Base-by-base conservation (phyloP, 116 monocot genomes). In the Dioscorea cayenensis region DNA sequence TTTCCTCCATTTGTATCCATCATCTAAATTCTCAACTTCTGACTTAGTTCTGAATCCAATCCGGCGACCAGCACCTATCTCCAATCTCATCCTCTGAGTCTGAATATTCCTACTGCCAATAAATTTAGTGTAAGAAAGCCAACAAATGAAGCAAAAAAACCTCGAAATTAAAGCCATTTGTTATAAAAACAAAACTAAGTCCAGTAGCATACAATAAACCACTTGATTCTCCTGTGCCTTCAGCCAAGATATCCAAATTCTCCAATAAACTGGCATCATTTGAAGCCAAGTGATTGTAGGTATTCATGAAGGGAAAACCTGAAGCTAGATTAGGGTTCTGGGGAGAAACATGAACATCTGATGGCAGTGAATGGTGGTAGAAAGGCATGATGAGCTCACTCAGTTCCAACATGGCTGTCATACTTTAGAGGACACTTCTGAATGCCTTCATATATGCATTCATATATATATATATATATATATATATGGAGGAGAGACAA, bases 1-100 rank as follows among this genome's bases (percentile, higher is more conserved):
- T 69, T 82, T 82, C 73, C 82, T 77, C 82, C 82, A 82, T 69
- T 72, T 83, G 71, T 75, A 83, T 9, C 83, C 83, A 64, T 83
- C 83, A 35, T 72, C 67, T 71, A 83, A 67, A 10, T 78, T 63
- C 4, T 83, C 83, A 3, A 71, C 63, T 51, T 63, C 67, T 8
- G 83, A 83, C 65, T 67, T 78, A 19, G 75, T 78, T 72, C 75
- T 75, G 71, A 83, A 83, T 28, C 71, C 75, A 67, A 78, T 83
- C 38, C 78, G 75, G 10, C 22, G 60, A n/a, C 75, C 71, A 5
- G 38, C 51, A 28, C 63, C 75, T 20, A 20, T 68, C 72, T 75
- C 66, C 50, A 60, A 23, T 49, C 75, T 78, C 29, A 23, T 64
- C 12, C 18, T 10, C 14, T 10, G 29, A 29, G 29, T 52, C 27